These are phyloP conservation scores for Fusarium pseudocircinatum DNA, from an alignment of 2,329 filamentous ascomycete species.

Conservation along the genomic window DNA sequence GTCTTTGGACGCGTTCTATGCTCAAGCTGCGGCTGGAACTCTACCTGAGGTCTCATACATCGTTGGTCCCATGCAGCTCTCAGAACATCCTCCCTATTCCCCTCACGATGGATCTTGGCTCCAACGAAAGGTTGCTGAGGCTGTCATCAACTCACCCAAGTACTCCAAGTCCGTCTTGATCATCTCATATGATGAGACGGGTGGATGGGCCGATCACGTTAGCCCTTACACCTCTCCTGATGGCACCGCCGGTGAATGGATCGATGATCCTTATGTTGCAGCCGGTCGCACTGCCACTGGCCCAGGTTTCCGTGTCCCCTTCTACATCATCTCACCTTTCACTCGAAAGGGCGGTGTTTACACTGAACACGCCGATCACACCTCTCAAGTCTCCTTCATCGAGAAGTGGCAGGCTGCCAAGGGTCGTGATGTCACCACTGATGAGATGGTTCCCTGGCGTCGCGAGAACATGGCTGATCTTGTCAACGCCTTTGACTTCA, in stretches of 20 bases:
- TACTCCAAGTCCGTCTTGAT: slow-evolving; percentile 1
- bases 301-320: not conserved
- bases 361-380: slow-evolving; percentile 10
- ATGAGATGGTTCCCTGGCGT: slow-evolving; percentile 1
- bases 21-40: not conserved
- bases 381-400: not conserved
- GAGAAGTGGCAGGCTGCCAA: slow-evolving; percentile 16
- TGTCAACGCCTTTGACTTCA: slow-evolving; percentile 6
- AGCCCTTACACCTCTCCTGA: not conserved
- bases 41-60: slow-evolving; percentile 10
- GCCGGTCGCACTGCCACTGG: not conserved
- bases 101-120: slow-evolving; percentile 5
- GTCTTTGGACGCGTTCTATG: not conserved
- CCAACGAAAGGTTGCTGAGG: not conserved
- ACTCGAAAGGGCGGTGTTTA: slow-evolving; percentile 9
- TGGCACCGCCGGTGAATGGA: slow-evolving; percentile 9
- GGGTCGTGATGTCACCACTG: not conserved
- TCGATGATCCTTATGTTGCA: not conserved
- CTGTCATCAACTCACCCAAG: slow-evolving; percentile 11
- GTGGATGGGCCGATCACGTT: slow-evolving; percentile 5
- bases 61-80: slow-evolving; percentile 4
- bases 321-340: slow-evolving; percentile 8
- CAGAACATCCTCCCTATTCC: slow-evolving; percentile 7
- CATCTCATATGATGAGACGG: slow-evolving; percentile 4
- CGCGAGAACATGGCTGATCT: slow-evolving; percentile 16